These are phyloP conservation scores for Trametes cubensis DNA, from an alignment of 768 basidiomycete genomes.

Conservation along the genomic window DNA sequence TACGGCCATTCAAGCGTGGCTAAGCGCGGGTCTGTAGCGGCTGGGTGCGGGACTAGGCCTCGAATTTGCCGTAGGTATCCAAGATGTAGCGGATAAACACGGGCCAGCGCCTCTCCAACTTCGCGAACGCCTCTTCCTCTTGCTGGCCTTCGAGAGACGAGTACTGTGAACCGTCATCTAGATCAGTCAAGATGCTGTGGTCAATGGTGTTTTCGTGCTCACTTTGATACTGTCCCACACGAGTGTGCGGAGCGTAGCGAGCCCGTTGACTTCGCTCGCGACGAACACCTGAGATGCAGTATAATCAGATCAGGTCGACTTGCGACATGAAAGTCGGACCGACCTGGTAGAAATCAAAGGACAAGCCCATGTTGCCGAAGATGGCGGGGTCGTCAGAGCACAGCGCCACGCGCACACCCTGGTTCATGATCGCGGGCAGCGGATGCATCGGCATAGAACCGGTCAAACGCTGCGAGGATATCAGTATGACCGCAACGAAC, in stretches of 20 bases:
- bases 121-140: conserved; percentile 45
- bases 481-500: no score
- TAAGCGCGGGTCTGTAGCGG: no score
- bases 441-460: conserved; percentile 83
- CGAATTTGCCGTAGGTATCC: neutral
- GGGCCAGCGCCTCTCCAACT: conserved; percentile 53
- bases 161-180: conserved; percentile 39
- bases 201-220: neutral
- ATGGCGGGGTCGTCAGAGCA: conserved; percentile 77
- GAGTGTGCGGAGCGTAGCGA: conserved; percentile 61
- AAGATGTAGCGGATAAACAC: conserved; percentile 44
- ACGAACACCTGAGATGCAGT: conserved; percentile 17
- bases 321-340: no score
- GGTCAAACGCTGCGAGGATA: conserved; percentile 56
- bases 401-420: conserved; percentile 71
- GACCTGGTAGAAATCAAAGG: conserved; percentile 74
- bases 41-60: no score
- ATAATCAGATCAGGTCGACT: no score
- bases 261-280: conserved; percentile 42
- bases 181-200: no score
- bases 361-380: conserved; percentile 78
- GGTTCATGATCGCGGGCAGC: conserved; percentile 68
- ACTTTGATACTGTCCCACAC: conserved; percentile 71
- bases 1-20: no score
- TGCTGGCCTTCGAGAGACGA: conserved; percentile 52